A percentile compares a stretch with the other conserved stretches of the same genome.
Conservation (phyloP, 495 filamentous ascomycete species). For the Neurospora africana region DNA sequence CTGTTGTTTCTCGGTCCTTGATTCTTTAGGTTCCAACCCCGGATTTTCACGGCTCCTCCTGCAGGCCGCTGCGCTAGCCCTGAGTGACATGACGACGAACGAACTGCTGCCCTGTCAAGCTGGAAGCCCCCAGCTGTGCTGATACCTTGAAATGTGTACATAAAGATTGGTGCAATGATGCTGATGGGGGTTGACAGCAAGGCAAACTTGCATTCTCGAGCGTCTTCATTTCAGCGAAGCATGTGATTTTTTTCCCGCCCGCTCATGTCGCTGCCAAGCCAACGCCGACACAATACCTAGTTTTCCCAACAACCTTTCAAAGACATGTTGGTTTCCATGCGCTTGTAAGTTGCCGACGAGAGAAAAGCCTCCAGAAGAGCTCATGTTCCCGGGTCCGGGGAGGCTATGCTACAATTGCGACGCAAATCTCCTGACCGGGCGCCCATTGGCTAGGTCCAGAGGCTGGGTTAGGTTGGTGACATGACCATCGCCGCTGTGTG, state of each 20-base stretch:
- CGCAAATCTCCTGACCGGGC: background rate
- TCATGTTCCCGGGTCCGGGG: background rate
- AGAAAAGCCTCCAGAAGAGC: background rate
- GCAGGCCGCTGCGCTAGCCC: background rate
- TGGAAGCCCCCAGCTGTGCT: background rate
- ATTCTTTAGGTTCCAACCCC: background rate
- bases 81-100: background rate
- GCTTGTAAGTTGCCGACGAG: background rate
- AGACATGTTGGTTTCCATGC: background rate
- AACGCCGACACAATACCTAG: background rate
- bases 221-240: background rate
- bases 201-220: background rate
- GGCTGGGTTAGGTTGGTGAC: background rate
- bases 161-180: background rate
- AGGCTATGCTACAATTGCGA: background rate
- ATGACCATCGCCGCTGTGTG: background rate
- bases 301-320: background rate
- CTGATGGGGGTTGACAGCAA: background rate
- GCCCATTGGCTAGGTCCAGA: background rate
- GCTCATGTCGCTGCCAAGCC: background rate
- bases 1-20: background rate
- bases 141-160: background rate
- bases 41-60: background rate
- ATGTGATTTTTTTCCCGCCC: background rate
- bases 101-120: background rate